These are phyloP conservation scores for Butyriboletus appendiculatus DNA, from an alignment of 1,284 basidiomycete species.

Conservation along the genomic window DNA sequence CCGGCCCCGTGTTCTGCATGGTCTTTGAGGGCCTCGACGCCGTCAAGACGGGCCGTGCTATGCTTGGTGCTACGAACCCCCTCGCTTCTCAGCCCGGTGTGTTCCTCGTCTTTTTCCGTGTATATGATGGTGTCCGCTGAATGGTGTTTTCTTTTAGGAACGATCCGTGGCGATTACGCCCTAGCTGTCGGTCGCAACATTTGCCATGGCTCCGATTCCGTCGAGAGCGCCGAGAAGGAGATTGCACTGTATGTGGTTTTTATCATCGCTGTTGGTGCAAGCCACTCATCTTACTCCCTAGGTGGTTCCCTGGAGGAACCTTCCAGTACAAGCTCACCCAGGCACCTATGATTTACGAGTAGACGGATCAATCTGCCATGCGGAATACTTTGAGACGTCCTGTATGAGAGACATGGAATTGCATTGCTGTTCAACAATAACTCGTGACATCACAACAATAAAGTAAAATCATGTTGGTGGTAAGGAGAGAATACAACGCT, in stretches of 20 bases:
- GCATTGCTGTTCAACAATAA: neutral
- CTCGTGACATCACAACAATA: slow-evolving; percentile 2
- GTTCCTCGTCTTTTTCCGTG: slow-evolving; percentile 12
- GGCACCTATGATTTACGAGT: slow-evolving; percentile 85
- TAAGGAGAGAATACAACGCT: slow-evolving; percentile 9
- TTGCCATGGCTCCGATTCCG: slow-evolving; percentile 93
- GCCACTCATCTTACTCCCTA: slow-evolving; percentile 33
- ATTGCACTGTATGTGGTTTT: slow-evolving; percentile 72
- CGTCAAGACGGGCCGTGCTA: slow-evolving; percentile 93
- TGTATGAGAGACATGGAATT: slow-evolving; percentile 28
- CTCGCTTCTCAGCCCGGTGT: slow-evolving; percentile 83
- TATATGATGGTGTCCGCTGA: neutral
- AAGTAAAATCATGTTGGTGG: neutral
- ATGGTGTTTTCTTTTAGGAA: slow-evolving; percentile 45
- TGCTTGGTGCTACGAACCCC: slow-evolving; percentile 98
- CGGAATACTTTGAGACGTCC: neutral
- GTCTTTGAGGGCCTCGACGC: slow-evolving; percentile 97
- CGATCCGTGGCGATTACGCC: slow-evolving; percentile 92
- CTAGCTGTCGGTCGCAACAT: slow-evolving; percentile 94
- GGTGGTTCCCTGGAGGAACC: slow-evolving; percentile 86
- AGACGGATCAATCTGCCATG: slow-evolving; percentile 33
- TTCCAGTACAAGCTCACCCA: slow-evolving; percentile 73
- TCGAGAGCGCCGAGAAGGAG: slow-evolving; percentile 91
- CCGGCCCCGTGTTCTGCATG: slow-evolving; percentile 96
- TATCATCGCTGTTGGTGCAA: neutral